phyloP scores from a whole-genome alignment of 2,329 filamentous ascomycete genomes.

The Pseudopyricularia javanii region DNA sequence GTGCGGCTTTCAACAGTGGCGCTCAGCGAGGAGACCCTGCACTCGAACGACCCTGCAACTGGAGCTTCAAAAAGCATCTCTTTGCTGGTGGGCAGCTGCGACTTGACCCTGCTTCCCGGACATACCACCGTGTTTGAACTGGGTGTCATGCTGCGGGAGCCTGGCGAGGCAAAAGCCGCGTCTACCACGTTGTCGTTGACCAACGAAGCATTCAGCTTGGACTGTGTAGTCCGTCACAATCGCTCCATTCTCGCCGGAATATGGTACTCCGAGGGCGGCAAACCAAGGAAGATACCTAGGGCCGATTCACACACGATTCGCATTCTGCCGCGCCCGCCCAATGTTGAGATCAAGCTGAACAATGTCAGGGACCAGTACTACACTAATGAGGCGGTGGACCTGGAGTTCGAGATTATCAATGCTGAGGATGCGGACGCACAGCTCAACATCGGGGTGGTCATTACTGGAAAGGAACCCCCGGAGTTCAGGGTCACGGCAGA shows the following conservation, averaged over 20 bases:
- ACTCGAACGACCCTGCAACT: constrained; percentile 4
- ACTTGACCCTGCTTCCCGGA: constrained; percentile 55
- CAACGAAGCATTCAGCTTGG: constrained; percentile 53
- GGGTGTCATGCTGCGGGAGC: constrained; percentile 63
- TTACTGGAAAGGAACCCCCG: constrained; percentile 48
- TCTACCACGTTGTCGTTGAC: constrained; percentile 52
- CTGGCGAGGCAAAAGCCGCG: constrained; percentile 60
- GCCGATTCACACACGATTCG: constrained; percentile 45
- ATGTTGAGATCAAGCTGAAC: constrained; percentile 63
- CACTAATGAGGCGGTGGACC: constrained; percentile 61
- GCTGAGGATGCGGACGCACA: constrained; percentile 70
- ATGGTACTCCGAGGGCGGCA: constrained; percentile 36
- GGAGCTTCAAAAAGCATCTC: not conserved
- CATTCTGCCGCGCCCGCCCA: constrained; percentile 81
- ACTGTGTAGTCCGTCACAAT: constrained; percentile 47
- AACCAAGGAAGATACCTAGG: constrained; percentile 33
- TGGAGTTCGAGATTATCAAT: constrained; percentile 64
- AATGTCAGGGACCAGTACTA: constrained; percentile 64
- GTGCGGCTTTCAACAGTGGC: constrained; percentile 1
- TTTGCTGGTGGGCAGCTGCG: constrained; percentile 31
- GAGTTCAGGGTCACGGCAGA: constrained; percentile 27
- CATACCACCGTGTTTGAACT: constrained; percentile 62
- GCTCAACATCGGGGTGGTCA: constrained; percentile 55
- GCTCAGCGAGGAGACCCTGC: constrained; percentile 15
- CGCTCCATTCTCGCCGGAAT: constrained; percentile 23